Evolutionary conservation across 495 filamentous ascomycete genomes (phyloP), one percentile per base, ranked within the genome.

Genomic region (Talaromyces adpressus): DNA sequence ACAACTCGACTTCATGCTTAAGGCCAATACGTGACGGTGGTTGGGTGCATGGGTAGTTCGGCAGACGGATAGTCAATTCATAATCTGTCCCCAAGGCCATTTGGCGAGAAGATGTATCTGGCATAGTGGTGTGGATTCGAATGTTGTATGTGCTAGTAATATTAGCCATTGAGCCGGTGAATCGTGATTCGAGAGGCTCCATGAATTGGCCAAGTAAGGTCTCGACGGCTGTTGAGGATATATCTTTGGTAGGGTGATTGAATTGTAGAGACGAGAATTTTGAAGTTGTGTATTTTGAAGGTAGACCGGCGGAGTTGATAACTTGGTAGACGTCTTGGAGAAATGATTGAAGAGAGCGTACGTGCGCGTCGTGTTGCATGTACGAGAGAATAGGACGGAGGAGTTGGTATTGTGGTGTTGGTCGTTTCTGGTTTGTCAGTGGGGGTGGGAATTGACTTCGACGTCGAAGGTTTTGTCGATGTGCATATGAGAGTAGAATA

Each of bases 401-500:
- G 27, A 94, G 76, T 45, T 76, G 73, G 59, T 90, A 85, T 47
- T 87, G 76, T 0, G 78, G 82, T 2, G 72, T 69, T 7, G 77
- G 62, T 53, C 79, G 78, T 60, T 77, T 85, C 41, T 73, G 72
- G 6, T 74, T 76, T 2, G 78, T 79, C n/a, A 89, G 70, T 0
- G 87, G 84, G 0, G 81, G 81, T 20, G 89, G 86, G 0, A 79
- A 71, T 63, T 85, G 83, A 6, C 84, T 87, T 45, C 90, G 82
- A 3, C 80, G 82, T 12, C 79, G 79, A 12, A 89, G 78, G 51
- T 86, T 91, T 64, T 87, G 82, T 22, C 85, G 81, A 70, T 95
- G 90, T 9, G 87, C 82, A 65, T 89, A 85, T 30, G 82, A 81
- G n/a, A 93, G 83, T 4, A 93, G 80, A 45, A 93, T 80, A 18